Evolutionary conservation across 306 rosid genomes (phyloP), one percentile per base, ranked within the genome.

Genomic region (Malus orientalis): DNA sequence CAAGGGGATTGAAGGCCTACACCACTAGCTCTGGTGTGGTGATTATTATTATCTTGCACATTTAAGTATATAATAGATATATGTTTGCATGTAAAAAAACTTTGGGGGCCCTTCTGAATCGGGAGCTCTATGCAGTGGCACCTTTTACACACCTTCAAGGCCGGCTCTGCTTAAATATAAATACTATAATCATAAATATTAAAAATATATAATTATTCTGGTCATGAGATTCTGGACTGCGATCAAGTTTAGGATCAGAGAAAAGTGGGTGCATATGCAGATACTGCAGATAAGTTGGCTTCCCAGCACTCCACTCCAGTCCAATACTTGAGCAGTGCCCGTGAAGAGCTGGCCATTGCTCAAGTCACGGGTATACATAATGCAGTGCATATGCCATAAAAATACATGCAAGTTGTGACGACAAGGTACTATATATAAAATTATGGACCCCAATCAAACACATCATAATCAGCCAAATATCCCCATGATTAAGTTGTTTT

Each of bases 401-500:
- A 18, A 14, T 16, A 51, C 3, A 16, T 15, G 6, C 55, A 51
- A 51, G 20, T 4, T 51, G 45, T 47, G 68, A 73, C 76, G 68
- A 73, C 76, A 67, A 38, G 2, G 10, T 36, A 15, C 36, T 69
- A 53, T 49, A 15, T 49, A 49, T 81, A 42, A 65, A 61, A 4
- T 13, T 16, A 73, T 71, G 84, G 75, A 72, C 62, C 81, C 33
- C 49, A 33, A 53, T 32, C 51, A 60, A 5, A 27, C 72, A 6
- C 18, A 0, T 30, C 42, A 27, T 58, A 42, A 45, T 19, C 66
- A 53, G 10, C 38, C 67, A 38, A 60, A 44, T 6, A 5, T 51
- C 55, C 55, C 8, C 8, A 49, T 1, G 20, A 69, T 67, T 5
- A 42, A 44, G 33, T 22, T 11, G 0, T n/a, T 68, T 68, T 69